These are phyloP conservation scores for Ceratocystis huliohia DNA, from an alignment of 2,329 filamentous ascomycete genomes.

Conservation along the genomic window DNA sequence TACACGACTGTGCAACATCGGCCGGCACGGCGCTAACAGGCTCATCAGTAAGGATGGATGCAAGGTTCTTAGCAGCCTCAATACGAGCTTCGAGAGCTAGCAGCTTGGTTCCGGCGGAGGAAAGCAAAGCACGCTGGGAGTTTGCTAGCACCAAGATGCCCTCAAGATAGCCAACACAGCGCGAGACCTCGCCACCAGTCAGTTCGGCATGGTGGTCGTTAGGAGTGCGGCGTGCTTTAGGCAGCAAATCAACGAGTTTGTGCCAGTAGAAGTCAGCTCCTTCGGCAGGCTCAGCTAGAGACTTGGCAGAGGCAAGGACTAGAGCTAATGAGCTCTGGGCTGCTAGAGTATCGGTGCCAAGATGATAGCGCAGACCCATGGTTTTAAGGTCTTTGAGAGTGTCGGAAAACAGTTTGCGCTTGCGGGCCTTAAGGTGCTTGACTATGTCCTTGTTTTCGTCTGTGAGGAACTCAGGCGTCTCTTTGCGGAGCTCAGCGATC, in stretches of 20 bases:
- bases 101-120: slow-evolving; percentile 22
- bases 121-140: slow-evolving; percentile 41
- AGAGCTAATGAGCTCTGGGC: slow-evolving; percentile 59
- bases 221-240: slow-evolving; percentile 51
- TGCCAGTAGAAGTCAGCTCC: slow-evolving; percentile 42
- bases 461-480: slow-evolving; percentile 67
- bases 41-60: slow-evolving; percentile 3
- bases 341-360: slow-evolving; percentile 58
- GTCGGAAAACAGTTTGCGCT: slow-evolving; percentile 81
- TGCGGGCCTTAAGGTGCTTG: slow-evolving; percentile 81
- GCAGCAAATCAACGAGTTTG: slow-evolving; percentile 61
- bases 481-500: slow-evolving; percentile 60
- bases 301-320: slow-evolving; percentile 49
- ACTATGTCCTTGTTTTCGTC: slow-evolving; percentile 76
- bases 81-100: slow-evolving; percentile 6
- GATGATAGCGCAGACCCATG: slow-evolving; percentile 82
- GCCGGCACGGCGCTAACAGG: background rate
- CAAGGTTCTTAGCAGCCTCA: slow-evolving; percentile 10
- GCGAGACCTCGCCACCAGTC: slow-evolving; percentile 62
- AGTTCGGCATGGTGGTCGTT: slow-evolving; percentile 75
- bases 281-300: slow-evolving; percentile 28
- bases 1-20: slow-evolving; percentile 6
- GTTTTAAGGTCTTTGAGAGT: slow-evolving; percentile 67
- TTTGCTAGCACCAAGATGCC: slow-evolving; percentile 59
- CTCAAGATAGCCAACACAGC: slow-evolving; percentile 77